Conservation (phyloP, 768 basidiomycete species). For the Naematelia aurantialba region DNA sequence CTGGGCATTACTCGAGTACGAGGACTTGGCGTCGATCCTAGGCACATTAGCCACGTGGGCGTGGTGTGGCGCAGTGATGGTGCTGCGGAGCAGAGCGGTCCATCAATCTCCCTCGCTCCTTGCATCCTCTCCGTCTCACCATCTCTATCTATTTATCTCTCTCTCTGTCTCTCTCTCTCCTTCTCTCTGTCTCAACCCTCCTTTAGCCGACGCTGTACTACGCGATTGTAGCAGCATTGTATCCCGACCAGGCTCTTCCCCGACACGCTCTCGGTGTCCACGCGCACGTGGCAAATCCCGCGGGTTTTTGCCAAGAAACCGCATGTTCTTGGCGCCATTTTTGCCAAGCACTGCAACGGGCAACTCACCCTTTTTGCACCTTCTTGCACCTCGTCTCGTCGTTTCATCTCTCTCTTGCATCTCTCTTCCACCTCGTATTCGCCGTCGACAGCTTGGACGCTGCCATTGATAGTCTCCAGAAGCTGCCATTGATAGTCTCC, state of each 20-base stretch:
- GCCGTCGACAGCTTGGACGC: not conserved
- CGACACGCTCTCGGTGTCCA: not conserved
- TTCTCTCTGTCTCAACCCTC: not conserved
- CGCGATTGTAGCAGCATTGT: not conserved
- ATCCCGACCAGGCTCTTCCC: not conserved
- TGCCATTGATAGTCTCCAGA: too few species aligned
- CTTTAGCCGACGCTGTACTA: not conserved
- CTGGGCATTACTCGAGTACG: too few species aligned
- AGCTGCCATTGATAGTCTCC: too few species aligned
- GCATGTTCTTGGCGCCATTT: not conserved
- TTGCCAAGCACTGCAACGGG: not conserved
- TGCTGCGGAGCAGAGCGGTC: too few species aligned
- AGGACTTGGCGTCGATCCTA: too few species aligned
- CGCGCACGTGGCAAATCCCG: not conserved
- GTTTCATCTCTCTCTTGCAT: slow-evolving; percentile 5
- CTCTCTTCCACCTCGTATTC: not conserved
- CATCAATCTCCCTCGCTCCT: not conserved
- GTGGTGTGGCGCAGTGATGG: too few species aligned
- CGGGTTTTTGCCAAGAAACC: not conserved
- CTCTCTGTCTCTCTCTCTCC: not conserved
- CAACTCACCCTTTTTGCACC: not conserved
- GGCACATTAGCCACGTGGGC: too few species aligned
- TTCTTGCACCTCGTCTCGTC: not conserved
- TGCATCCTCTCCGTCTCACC: not conserved
- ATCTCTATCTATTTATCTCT: not conserved